Conservation (phyloP, 306 rosid genomes). For the Spatholobus suberectus region DNA sequence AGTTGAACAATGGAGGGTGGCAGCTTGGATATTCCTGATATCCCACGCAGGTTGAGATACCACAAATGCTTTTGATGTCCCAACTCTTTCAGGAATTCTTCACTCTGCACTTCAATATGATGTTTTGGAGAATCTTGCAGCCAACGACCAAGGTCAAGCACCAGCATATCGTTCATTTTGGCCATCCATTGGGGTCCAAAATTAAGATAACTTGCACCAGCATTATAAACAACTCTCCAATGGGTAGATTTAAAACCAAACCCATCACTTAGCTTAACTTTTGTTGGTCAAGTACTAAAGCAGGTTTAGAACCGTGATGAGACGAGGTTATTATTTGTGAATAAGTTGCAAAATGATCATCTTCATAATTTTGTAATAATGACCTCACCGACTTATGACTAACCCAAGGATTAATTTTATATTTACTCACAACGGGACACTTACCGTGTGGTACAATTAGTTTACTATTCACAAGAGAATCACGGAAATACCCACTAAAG, state of each 20-base stretch:
- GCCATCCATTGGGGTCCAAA: background rate
- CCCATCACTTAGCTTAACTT: background rate
- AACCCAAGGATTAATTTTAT: conserved; percentile 27
- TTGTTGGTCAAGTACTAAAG: background rate
- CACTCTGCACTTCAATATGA: conserved; percentile 20
- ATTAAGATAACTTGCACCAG: background rate
- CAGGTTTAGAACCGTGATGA: too few relatives aligned
- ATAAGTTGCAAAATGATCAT: too few relatives aligned
- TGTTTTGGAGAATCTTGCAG: background rate
- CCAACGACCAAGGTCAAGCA: conserved; percentile 40
- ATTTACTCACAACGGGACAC: background rate
- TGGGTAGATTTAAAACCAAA: background rate
- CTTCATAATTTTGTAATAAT: background rate
- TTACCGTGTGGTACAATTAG: conserved; percentile 1
- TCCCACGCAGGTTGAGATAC: conserved; percentile 25
- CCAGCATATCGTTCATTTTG: background rate
- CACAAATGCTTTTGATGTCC: background rate
- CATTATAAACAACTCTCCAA: conserved; percentile 39
- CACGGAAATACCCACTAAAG: too few relatives aligned
- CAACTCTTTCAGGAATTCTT: background rate
- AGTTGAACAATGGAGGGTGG: conserved; percentile 2
- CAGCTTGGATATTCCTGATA: background rate
- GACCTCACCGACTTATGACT: background rate
- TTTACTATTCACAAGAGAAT: background rate
- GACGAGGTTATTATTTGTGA: background rate